Conservation (phyloP, 2,329 filamentous ascomycete species). For the Epicoccum nigrum region DNA sequence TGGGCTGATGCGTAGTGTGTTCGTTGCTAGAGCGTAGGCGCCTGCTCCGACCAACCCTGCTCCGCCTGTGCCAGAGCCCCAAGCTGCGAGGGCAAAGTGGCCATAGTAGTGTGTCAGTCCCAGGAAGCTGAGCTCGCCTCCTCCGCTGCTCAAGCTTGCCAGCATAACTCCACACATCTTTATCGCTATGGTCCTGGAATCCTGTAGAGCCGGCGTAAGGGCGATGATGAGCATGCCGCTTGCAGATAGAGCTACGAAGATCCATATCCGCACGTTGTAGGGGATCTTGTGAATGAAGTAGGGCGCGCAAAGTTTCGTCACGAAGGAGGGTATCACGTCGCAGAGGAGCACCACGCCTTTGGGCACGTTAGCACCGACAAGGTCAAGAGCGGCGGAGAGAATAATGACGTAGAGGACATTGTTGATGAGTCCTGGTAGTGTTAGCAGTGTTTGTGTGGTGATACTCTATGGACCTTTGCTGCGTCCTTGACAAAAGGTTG, state of each 20-base stretch:
- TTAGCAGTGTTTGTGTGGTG: not conserved
- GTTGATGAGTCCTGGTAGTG: slow-evolving; percentile 77
- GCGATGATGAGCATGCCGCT: slow-evolving; percentile 89
- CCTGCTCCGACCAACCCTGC: slow-evolving; percentile 81
- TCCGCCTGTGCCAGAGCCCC: slow-evolving; percentile 90
- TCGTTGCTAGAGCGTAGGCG: slow-evolving; percentile 85
- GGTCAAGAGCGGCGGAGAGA: slow-evolving; percentile 90
- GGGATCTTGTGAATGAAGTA: slow-evolving; percentile 92
- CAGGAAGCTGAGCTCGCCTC: slow-evolving; percentile 88
- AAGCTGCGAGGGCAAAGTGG: slow-evolving; percentile 81
- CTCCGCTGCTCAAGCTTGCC: slow-evolving; percentile 83
- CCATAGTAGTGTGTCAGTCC: slow-evolving; percentile 94
- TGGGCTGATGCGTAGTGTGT: slow-evolving; percentile 76
- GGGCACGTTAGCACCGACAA: slow-evolving; percentile 83
- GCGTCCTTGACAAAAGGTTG: not conserved
- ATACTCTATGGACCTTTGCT: not conserved
- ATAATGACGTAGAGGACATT: slow-evolving; percentile 98
- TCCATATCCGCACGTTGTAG: slow-evolving; percentile 74
- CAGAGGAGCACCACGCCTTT: slow-evolving; percentile 93
- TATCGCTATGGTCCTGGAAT: slow-evolving; percentile 66
- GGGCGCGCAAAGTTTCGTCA: slow-evolving; percentile 84
- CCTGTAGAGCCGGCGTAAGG: slow-evolving; percentile 68
- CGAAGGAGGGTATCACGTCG: slow-evolving; percentile 88
- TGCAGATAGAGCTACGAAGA: slow-evolving; percentile 78
- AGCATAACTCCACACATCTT: slow-evolving; percentile 85